phyloP scores from a whole-genome alignment of 331 rosid species.

The Arachis monticola region DNA sequence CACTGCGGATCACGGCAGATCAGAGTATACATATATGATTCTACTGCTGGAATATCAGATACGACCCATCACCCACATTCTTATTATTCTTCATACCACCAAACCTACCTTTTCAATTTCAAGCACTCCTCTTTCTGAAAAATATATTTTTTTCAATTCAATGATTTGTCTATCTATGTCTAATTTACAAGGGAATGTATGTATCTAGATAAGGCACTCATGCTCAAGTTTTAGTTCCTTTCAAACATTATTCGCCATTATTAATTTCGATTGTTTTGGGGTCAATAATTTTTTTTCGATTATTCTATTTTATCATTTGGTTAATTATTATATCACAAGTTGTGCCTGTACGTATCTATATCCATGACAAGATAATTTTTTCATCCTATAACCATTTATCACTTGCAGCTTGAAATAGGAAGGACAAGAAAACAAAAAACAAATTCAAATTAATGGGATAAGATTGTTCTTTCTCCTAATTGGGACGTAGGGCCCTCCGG shows the following conservation, averaged over 20 bases:
- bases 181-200: no score
- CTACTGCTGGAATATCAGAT: conserved; percentile 30
- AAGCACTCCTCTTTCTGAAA: background rate
- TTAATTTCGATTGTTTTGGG: background rate
- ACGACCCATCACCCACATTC: background rate
- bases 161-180: no score
- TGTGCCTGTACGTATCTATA: conserved; percentile 34
- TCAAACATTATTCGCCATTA: background rate
- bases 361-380: conserved; percentile 19
- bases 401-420: conserved; percentile 19
- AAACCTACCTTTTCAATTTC: conserved; percentile 13
- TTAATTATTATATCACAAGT: background rate
- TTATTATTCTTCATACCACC: no score
- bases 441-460: conserved; percentile 37
- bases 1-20: conserved; percentile 21
- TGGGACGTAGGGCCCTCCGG: conserved; percentile 35
- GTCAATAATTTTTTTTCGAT: background rate
- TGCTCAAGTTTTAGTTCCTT: no score
- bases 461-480: conserved; percentile 30
- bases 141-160: no score
- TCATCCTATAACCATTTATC: conserved; percentile 2
- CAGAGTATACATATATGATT: conserved; percentile 22
- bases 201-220: no score
- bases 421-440: conserved; percentile 41
- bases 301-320: background rate